Conservation (phyloP, 1,284 basidiomycete genomes). For the Sparassis latifolia region DNA sequence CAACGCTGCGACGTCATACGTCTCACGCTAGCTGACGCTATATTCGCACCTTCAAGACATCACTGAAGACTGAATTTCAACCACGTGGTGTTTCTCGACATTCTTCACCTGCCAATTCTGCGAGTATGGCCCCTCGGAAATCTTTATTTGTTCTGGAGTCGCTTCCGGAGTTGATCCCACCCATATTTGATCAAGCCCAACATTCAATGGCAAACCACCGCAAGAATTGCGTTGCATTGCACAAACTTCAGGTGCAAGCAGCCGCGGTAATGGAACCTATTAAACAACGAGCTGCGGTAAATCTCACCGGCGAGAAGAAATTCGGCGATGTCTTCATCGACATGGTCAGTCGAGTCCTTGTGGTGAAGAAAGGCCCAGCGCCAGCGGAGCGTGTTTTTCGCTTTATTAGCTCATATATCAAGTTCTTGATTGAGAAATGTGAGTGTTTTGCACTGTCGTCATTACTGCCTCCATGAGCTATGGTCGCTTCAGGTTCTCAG, state of each 20-base stretch:
- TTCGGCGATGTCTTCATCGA: constrained; percentile 76
- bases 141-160: constrained; percentile 18
- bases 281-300: constrained; percentile 44
- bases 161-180: constrained; percentile 33
- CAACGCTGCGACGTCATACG: too few relatives aligned
- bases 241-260: constrained; percentile 76
- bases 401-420: constrained; percentile 81
- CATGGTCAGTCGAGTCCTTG: constrained; percentile 66
- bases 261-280: constrained; percentile 48
- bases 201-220: constrained; percentile 78
- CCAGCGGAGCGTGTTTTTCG: constrained; percentile 80
- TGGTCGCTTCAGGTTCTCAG: not conserved
- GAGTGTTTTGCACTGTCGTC: constrained; percentile 16
- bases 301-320: constrained; percentile 71
- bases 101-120: too few relatives aligned
- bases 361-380: constrained; percentile 79
- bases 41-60: too few relatives aligned
- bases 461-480: not conserved
- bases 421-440: constrained; percentile 79
- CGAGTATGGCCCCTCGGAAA: too few relatives aligned
- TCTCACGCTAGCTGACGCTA: too few relatives aligned
- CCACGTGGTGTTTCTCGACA: too few relatives aligned
- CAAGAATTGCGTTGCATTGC: constrained; percentile 86
- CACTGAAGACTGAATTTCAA: too few relatives aligned
- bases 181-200: constrained; percentile 82